Evolutionary conservation across 345 rosid species (phyloP).

Genomic region (Moricandia moricandioides): DNA sequence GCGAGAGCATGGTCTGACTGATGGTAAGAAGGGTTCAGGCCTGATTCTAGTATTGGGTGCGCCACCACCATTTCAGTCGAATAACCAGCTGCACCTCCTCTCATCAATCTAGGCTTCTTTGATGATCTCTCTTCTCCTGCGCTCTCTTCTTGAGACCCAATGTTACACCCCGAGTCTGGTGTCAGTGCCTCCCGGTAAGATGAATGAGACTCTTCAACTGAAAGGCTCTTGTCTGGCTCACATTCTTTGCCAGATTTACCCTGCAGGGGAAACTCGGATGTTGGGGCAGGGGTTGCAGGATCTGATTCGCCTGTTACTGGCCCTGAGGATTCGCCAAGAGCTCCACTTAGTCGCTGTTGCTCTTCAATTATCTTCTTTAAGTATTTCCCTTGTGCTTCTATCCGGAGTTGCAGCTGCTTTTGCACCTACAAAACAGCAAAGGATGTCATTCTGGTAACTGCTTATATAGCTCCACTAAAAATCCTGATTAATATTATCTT

Average conservation of each 20-base stretch:
- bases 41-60: conserved; percentile 78
- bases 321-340: conserved; percentile 53
- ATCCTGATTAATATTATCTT: background rate
- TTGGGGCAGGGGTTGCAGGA: conserved; percentile 90
- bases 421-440: conserved; percentile 60
- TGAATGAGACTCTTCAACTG: conserved; percentile 80
- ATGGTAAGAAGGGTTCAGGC: conserved; percentile 59
- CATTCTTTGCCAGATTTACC: conserved; percentile 64
- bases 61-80: conserved; percentile 53
- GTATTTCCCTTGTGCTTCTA: conserved; percentile 97
- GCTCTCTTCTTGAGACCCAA: conserved; percentile 58
- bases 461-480: background rate
- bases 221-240: conserved; percentile 65
- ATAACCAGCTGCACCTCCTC: conserved; percentile 40
- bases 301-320: conserved; percentile 73
- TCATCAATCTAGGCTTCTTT: conserved; percentile 66
- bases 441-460: background rate
- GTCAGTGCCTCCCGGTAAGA: conserved; percentile 81
- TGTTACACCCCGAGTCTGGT: conserved; percentile 77
- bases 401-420: conserved; percentile 92
- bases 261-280: conserved; percentile 70
- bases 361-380: conserved; percentile 98
- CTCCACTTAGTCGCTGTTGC: conserved; percentile 84
- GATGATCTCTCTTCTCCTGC: conserved; percentile 56
- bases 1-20: conserved; percentile 48